phyloP scores from a whole-genome alignment of 768 basidiomycete genomes.

The Scleroderma bovista region DNA sequence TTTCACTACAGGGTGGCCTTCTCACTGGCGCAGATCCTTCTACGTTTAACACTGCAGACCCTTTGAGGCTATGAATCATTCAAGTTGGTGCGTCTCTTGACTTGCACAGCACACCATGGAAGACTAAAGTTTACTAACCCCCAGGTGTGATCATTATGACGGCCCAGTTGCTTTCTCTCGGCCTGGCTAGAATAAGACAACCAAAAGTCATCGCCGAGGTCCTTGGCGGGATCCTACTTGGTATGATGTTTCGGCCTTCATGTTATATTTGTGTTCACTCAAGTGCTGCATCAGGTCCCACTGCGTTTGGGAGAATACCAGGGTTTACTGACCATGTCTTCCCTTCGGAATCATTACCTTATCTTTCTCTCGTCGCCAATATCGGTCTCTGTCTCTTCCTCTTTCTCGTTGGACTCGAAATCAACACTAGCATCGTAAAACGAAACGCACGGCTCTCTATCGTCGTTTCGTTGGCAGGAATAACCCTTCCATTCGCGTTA shows the following conservation, averaged over 20 bases:
- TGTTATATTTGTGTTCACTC: neutral
- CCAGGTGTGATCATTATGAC: conserved; percentile 78
- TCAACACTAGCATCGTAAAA: conserved; percentile 73
- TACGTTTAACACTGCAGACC: conserved; percentile 57
- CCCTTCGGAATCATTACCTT: conserved; percentile 62
- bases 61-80: conserved; percentile 71
- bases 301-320: conserved; percentile 75
- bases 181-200: conserved; percentile 70
- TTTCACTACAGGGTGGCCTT: conserved; percentile 56
- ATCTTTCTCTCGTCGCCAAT: conserved; percentile 81
- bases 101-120: neutral
- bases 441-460: conserved; percentile 66
- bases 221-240: conserved; percentile 85
- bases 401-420: conserved; percentile 91
- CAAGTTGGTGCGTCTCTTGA: conserved; percentile 55
- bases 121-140: too few relatives aligned
- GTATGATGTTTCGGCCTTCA: conserved; percentile 24
- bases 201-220: conserved; percentile 85
- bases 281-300: conserved; percentile 29
- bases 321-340: conserved; percentile 86
- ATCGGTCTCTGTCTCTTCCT: conserved; percentile 87
- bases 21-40: conserved; percentile 72
- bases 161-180: conserved; percentile 69
- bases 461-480: conserved; percentile 75
- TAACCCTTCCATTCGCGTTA: conserved; percentile 82